Percentiles rank a stretch among this genome's conserved stretches.
Conservation (phyloP, 352 stramenopile species). For the Globisporangium lucens region DNA sequence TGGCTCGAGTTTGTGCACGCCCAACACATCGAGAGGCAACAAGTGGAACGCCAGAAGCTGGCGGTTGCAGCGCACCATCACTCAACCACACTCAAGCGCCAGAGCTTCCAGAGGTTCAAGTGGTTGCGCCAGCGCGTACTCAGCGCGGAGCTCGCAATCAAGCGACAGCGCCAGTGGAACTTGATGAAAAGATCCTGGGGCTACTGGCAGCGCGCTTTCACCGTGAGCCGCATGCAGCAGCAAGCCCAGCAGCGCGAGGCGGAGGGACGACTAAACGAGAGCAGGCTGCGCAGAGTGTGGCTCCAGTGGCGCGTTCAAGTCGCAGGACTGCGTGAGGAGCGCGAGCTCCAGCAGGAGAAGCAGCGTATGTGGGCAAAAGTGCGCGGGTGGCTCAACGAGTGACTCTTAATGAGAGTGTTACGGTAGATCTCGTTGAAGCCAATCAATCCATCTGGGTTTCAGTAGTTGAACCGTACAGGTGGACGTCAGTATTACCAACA, state of each 20-base stretch:
- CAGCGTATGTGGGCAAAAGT: slow-evolving; percentile 60
- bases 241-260: slow-evolving; percentile 12
- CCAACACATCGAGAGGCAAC: slow-evolving; percentile 19
- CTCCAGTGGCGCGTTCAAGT: slow-evolving; percentile 28
- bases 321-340: slow-evolving; percentile 24
- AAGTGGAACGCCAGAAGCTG: slow-evolving; percentile 23
- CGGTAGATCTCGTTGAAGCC: neutral
- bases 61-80: slow-evolving; percentile 23
- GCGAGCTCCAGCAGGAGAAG: slow-evolving; percentile 43
- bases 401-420: neutral
- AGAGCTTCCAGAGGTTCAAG: slow-evolving; percentile 20
- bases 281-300: slow-evolving; percentile 24
- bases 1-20: slow-evolving; percentile 38
- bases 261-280: slow-evolving; percentile 9
- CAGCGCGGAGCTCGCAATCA: slow-evolving; percentile 24
- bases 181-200: slow-evolving; percentile 23
- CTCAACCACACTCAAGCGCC: slow-evolving; percentile 14
- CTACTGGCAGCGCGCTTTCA: slow-evolving; percentile 25
- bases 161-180: slow-evolving; percentile 35
- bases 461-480: too few relatives aligned
- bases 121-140: slow-evolving; percentile 18
- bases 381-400: slow-evolving; percentile 57
- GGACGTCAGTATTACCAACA: too few relatives aligned
- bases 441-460: neutral
- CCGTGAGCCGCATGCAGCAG: slow-evolving; percentile 15